Conservation (phyloP, 202 grass and related monocot species). For the Schoenoplectus triqueter region DNA sequence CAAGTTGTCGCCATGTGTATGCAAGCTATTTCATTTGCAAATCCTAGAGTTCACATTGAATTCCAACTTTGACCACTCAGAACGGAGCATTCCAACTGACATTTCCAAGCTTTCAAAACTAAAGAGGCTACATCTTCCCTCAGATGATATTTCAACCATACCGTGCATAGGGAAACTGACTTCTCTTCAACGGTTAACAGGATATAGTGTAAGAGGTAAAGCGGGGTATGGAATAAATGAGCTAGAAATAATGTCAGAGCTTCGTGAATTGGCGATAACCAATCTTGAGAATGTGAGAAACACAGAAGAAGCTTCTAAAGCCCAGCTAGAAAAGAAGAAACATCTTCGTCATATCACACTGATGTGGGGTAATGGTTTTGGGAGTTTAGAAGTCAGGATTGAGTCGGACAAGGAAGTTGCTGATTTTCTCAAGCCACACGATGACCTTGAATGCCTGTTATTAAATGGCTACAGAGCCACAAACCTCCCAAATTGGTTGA, state of each 20-base stretch:
- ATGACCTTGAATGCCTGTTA: background rate
- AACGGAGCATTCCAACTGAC: background rate
- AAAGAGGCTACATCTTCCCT: conserved; percentile 9
- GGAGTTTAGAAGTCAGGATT: background rate
- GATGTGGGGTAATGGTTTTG: background rate
- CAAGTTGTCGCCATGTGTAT: conserved; percentile 22
- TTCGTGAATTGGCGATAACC: background rate
- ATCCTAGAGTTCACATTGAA: background rate
- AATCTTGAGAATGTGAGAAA: conserved; percentile 39
- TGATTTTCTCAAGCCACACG: conserved; percentile 30
- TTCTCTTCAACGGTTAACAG: conserved; percentile 31
- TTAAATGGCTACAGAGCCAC: conserved; percentile 13
- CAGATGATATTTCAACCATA: conserved; percentile 1
- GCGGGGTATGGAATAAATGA: conserved; percentile 24
- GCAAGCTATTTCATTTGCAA: conserved; percentile 37
- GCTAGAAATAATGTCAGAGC: conserved; percentile 30
- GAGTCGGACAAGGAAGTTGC: conserved; percentile 17
- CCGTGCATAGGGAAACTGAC: conserved; percentile 31
- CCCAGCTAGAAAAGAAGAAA: background rate
- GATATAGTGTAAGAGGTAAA: background rate
- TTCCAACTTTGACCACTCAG: background rate
- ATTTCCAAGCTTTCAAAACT: conserved; percentile 22
- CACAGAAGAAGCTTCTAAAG: conserved; percentile 23
- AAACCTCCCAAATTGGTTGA: conserved; percentile 25
- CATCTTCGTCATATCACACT: background rate